A percentile compares a stretch with the other conserved stretches of the same genome.
Conservation (phyloP, 2,329 filamentous ascomycete genomes). For the Cordyceps cicadae region DNA sequence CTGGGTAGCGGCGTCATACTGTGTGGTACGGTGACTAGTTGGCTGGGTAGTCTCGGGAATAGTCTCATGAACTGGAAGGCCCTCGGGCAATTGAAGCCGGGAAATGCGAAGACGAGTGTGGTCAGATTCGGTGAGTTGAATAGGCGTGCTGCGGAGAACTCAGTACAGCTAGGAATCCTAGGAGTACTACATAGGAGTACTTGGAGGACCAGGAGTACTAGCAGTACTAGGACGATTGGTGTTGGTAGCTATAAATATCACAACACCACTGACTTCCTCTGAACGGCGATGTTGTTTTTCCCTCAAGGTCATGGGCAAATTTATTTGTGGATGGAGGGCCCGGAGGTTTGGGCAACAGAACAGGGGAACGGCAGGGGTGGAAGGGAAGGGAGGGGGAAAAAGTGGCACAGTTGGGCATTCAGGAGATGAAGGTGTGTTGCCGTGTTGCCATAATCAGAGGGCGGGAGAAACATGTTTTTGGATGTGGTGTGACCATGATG, state of each 20-base stretch:
- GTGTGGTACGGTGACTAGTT: background rate
- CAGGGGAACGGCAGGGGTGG: background rate
- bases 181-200: no score
- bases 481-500: background rate
- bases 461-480: background rate
- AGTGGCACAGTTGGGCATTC: slow-evolving; percentile 8
- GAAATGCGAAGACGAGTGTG: background rate
- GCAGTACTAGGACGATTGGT: no score
- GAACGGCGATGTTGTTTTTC: background rate
- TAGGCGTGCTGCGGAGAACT: no score
- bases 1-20: background rate
- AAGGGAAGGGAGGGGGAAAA: background rate
- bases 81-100: background rate
- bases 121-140: slow-evolving; percentile 2
- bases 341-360: slow-evolving; percentile 1
- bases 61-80: background rate
- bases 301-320: no score
- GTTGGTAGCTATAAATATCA: no score
- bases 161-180: no score
- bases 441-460: background rate
- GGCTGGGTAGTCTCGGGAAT: background rate
- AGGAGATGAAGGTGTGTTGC: background rate
- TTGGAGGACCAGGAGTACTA: no score
- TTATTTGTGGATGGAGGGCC: background rate
- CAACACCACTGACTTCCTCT: no score